These are phyloP conservation scores for Puccinia sorghi DNA, from an alignment of 1,284 basidiomycete genomes.

Conservation along the genomic window DNA sequence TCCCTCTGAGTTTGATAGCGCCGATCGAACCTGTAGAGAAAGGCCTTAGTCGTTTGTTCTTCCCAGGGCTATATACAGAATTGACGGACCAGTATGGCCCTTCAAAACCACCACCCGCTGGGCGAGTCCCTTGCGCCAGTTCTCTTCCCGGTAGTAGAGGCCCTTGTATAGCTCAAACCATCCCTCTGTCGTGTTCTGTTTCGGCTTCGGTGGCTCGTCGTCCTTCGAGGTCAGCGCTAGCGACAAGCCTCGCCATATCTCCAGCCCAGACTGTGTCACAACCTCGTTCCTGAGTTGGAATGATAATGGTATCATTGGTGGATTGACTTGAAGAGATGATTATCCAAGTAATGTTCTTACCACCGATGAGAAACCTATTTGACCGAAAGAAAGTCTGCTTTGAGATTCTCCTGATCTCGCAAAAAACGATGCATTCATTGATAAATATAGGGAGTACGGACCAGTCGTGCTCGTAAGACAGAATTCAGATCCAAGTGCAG, in stretches of 20 bases:
- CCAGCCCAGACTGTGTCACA: conserved; percentile 9
- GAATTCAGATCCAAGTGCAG: conserved; percentile 35
- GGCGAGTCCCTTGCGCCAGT: conserved; percentile 63
- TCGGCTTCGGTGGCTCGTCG: conserved; percentile 39
- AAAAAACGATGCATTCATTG: background rate
- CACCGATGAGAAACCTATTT: conserved; percentile 7
- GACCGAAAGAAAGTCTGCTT: background rate
- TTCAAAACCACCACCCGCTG: conserved; percentile 44
- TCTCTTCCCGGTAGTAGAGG: conserved; percentile 80
- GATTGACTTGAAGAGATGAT: background rate
- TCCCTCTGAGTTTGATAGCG: conserved; percentile 39
- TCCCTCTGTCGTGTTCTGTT: conserved; percentile 15
- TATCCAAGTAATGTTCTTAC: background rate
- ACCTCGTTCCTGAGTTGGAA: conserved; percentile 27
- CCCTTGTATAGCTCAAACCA: conserved; percentile 69
- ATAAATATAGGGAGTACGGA: conserved; percentile 7
- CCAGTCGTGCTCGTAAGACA: conserved; percentile 25
- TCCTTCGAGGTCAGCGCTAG: conserved; percentile 36
- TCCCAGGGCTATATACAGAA: background rate
- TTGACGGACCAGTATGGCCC: conserved; percentile 43
- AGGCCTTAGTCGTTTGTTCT: background rate
- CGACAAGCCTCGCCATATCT: conserved; percentile 28
- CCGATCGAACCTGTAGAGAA: conserved; percentile 41
- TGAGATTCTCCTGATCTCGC: too few species aligned
- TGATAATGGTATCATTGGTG: background rate